phyloP scores from a whole-genome alignment of 164 flowering plant species.

The Vitis amurensis region DNA sequence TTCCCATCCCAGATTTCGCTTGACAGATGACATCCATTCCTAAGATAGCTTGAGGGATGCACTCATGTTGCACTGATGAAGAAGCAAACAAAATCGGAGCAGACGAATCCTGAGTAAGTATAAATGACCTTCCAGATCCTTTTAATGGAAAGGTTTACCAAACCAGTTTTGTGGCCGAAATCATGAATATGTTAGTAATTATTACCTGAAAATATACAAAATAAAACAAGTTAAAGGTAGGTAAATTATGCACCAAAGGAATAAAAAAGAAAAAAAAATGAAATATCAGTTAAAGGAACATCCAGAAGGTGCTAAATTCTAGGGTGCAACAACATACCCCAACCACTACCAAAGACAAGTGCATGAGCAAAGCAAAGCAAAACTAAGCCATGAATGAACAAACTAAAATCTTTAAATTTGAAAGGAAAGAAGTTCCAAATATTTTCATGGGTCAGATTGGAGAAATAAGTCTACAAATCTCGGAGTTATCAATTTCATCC shows the following conservation, averaged over 20 bases:
- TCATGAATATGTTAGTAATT: conserved; percentile 38
- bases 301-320: not conserved
- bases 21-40: conserved; percentile 99
- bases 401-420: no score
- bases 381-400: no score
- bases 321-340: no score
- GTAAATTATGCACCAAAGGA: no score
- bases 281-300: not conserved
- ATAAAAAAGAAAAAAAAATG: no score
- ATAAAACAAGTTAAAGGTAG: not conserved
- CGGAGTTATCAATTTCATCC: no score
- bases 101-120: conserved; percentile 61
- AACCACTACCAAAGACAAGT: no score
- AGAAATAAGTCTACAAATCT: no score
- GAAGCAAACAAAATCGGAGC: conserved; percentile 66
- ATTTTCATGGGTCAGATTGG: no score
- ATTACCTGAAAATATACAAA: conserved; percentile 54
- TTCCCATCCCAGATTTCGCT: conserved; percentile 99
- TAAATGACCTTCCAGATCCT: conserved; percentile 55
- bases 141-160: conserved; percentile 60
- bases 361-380: no score
- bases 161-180: conserved; percentile 42
- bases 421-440: no score
- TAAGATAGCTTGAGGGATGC: conserved; percentile 96
- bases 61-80: conserved; percentile 98